phyloP scores from a whole-genome alignment of 345 rosid species.

The Pugionium dolabratum region DNA sequence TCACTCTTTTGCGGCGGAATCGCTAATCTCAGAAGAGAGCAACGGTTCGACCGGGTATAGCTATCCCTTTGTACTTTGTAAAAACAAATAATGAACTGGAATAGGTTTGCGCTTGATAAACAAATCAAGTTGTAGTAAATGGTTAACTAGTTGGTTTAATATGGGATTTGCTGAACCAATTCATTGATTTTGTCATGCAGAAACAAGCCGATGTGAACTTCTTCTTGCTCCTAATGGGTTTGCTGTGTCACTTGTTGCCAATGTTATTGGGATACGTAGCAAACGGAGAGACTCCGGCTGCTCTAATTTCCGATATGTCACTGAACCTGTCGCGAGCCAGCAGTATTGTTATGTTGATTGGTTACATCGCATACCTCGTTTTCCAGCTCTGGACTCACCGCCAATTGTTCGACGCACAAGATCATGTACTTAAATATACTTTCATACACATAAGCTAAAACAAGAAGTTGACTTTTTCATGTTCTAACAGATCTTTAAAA shows the following conservation, averaged over 20 bases:
- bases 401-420: constrained; percentile 41
- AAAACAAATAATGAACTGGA: background rate
- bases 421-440: constrained; percentile 15
- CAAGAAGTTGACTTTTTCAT: background rate
- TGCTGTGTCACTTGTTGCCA: constrained; percentile 81
- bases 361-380: constrained; percentile 70
- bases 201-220: constrained; percentile 94
- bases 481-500: constrained; percentile 1
- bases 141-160: background rate
- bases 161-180: background rate
- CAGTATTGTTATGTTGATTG: constrained; percentile 75
- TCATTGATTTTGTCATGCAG: constrained; percentile 42
- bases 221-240: constrained; percentile 67
- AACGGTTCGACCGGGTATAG: constrained; percentile 77
- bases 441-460: background rate
- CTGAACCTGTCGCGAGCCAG: constrained; percentile 75
- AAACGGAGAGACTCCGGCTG: constrained; percentile 28
- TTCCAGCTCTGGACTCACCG: constrained; percentile 91
- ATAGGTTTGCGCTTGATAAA: background rate
- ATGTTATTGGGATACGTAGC: constrained; percentile 59
- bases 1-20: constrained; percentile 89
- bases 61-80: background rate
- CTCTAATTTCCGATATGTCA: constrained; percentile 35
- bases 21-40: constrained; percentile 71
- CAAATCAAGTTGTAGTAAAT: too few species aligned